Evolutionary conservation across 768 basidiomycete genomes (phyloP), one percentile per base, ranked within the genome.

Genomic region (Hypsizygus marmoreus): DNA sequence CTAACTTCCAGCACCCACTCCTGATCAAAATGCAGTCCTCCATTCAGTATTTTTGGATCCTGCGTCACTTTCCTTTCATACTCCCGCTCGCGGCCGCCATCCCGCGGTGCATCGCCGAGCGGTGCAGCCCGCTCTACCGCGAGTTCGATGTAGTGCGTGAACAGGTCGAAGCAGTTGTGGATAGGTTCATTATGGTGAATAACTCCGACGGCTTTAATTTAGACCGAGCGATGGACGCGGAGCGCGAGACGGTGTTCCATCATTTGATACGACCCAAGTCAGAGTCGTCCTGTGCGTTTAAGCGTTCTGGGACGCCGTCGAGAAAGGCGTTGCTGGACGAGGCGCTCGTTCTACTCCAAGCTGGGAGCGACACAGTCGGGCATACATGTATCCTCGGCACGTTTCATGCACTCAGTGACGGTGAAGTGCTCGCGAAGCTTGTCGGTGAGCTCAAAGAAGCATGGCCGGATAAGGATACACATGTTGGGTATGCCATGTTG

Each of bases 401-500:
- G 2, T 47, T 47, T n/a, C 38, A 47, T 34, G 39, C 30, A 1
- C 26, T 47, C 9, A 31, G 31, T 11, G 30, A 47, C 14, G 17
- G 14, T 10, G 22, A 40, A 6, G 25, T 47, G 20, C 45, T 16
- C n/a, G 24, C 33, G n/a, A 47, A 34, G 22, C 20, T 47, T 1
- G 6, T 35, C 4, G 14, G 14, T 5, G 45, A 47, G 25, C 19
- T 47, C 2, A 26, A 26, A 7, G 31, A 39, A 2, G 38, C 23
- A 1, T 47, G 45, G 45, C 45, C 39, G 2, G 32, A 47, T 17
- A 30, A 34, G 28, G 45, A 71, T 6, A 22, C 43, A 69, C 6
- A 19, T 40, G 13, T 68, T 3, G 49, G 56, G 3, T 64, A 64
- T 20, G 73, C 73, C 46, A 61, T 44, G 2, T 53, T 76, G 32